phyloP scores from a whole-genome alignment of 129 eudicot species.

The Kitagawia praeruptora region DNA sequence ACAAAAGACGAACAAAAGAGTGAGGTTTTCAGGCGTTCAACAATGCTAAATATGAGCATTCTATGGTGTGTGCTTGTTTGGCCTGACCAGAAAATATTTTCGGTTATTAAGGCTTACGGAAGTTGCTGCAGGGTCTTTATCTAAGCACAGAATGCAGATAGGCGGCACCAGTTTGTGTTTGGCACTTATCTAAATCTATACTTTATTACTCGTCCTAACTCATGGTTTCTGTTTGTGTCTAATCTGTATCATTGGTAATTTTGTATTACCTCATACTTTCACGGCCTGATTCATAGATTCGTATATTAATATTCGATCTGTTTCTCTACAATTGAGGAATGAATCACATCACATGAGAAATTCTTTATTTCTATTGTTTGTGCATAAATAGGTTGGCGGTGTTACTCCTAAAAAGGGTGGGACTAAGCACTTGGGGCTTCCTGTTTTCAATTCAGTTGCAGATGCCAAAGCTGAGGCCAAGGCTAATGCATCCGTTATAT shows the following conservation, averaged over 20 bases:
- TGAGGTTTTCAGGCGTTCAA: too few relatives aligned
- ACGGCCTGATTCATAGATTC: background rate
- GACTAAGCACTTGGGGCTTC: conserved; percentile 95
- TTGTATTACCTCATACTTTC: background rate
- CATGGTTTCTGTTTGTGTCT: too few relatives aligned
- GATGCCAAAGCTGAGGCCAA: conserved; percentile 95
- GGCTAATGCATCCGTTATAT: conserved; percentile 96
- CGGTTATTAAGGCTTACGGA: too few relatives aligned
- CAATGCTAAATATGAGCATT: too few relatives aligned
- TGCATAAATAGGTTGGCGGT: conserved; percentile 80
- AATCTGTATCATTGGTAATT: too few relatives aligned
- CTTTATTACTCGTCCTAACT: too few relatives aligned
- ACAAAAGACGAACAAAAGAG: too few relatives aligned
- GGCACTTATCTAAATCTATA: background rate
- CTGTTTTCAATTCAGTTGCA: conserved; percentile 89
- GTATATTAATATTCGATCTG: background rate
- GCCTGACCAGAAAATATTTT: too few relatives aligned
- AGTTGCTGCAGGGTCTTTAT: too few relatives aligned
- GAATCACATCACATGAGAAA: background rate
- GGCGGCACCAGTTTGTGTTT: background rate
- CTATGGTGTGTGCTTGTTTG: too few relatives aligned
- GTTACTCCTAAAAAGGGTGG: conserved; percentile 99
- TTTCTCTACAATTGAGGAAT: background rate
- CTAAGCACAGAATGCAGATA: background rate
- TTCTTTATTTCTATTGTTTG: background rate